A percentile compares a stretch with the other conserved stretches of the same genome.
Evolutionary conservation across 140 eudicot genomes (phyloP).

Genomic region (Stevia rebaudiana): DNA sequence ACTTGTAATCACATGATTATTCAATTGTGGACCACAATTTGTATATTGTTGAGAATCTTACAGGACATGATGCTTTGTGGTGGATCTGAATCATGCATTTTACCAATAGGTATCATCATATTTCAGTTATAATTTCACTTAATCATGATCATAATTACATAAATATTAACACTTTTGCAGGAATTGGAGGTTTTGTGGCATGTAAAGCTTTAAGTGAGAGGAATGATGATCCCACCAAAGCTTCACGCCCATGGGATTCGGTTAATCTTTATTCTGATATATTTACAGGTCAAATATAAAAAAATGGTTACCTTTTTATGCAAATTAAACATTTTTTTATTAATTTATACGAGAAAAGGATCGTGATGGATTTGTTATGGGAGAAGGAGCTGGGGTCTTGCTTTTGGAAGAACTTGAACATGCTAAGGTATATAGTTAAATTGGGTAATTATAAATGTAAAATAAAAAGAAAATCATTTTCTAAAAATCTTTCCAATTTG

Average conservation of each 20-base stretch:
- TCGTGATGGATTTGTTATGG: constrained; percentile 55
- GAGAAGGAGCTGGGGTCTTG: constrained; percentile 65
- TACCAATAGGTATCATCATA: constrained; percentile 62
- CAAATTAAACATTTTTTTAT: background rate
- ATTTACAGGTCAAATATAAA: background rate
- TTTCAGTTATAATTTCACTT: background rate
- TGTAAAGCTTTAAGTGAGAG: constrained; percentile 82
- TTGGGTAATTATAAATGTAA: background rate
- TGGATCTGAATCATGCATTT: constrained; percentile 81
- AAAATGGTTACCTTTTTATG: background rate
- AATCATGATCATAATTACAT: background rate
- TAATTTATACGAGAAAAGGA: constrained; percentile 4
- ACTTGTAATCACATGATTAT: constrained; percentile 9
- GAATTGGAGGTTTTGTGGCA: constrained; percentile 89
- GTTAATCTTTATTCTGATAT: constrained; percentile 30
- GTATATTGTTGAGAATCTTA: constrained; percentile 20
- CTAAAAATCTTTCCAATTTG: background rate
- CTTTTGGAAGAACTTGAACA: constrained; percentile 61
- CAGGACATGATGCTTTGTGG: constrained; percentile 98
- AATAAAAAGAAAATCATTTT: background rate
- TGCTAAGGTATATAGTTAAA: constrained; percentile 25
- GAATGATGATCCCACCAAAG: constrained; percentile 76
- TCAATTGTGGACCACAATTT: background rate
- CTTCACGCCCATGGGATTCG: constrained; percentile 93
- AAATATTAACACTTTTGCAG: constrained; percentile 38